Conservation (phyloP, 1,284 basidiomycete genomes). For the Ganoderma lingzhi region DNA sequence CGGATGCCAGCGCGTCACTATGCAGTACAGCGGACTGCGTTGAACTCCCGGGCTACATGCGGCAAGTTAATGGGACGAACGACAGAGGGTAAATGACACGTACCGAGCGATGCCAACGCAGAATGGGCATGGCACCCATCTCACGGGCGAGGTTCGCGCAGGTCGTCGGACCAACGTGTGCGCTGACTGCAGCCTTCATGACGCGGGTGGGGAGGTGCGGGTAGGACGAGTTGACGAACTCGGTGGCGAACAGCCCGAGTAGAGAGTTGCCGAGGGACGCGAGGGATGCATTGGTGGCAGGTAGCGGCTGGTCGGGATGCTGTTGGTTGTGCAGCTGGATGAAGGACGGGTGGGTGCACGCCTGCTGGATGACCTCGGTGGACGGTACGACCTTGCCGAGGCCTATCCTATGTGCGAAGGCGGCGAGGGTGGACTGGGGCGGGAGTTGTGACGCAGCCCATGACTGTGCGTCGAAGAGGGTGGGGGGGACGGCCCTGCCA, state of each 20-base stretch:
- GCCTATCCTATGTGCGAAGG: slow-evolving; percentile 80
- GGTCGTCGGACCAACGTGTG: slow-evolving; percentile 88
- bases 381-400: slow-evolving; percentile 61
- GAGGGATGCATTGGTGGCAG: slow-evolving; percentile 81
- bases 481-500: slow-evolving; percentile 27
- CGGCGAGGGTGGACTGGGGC: slow-evolving; percentile 73
- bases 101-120: slow-evolving; percentile 78
- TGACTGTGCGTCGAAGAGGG: slow-evolving; percentile 63
- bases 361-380: slow-evolving; percentile 67
- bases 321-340: slow-evolving; percentile 61
- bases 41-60: slow-evolving; percentile 53
- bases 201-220: slow-evolving; percentile 93
- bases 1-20: slow-evolving; percentile 78
- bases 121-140: slow-evolving; percentile 74
- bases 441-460: slow-evolving; percentile 82
- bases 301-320: slow-evolving; percentile 59
- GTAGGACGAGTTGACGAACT: slow-evolving; percentile 85
- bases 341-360: slow-evolving; percentile 86
- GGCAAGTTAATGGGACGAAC: not conserved
- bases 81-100: slow-evolving; percentile 38
- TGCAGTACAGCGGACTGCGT: slow-evolving; percentile 63
- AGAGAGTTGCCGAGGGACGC: slow-evolving; percentile 88
- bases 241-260: slow-evolving; percentile 90
- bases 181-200: slow-evolving; percentile 89
- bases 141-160: slow-evolving; percentile 88